phyloP scores from a whole-genome alignment of 2,329 filamentous ascomycete genomes.

The Colletotrichum plurivorum region DNA sequence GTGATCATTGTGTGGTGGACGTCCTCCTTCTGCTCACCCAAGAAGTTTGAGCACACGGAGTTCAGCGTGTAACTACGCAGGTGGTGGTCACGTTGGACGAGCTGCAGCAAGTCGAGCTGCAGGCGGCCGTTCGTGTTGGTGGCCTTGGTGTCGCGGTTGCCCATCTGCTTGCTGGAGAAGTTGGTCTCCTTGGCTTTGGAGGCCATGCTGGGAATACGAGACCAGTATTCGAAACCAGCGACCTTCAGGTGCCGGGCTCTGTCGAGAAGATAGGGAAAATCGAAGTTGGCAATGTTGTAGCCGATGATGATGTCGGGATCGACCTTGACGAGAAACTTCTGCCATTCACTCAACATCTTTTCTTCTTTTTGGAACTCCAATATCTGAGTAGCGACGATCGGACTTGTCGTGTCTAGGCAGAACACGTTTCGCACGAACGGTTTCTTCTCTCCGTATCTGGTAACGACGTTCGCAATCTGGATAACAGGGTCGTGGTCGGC shows the following conservation, averaged over 20 bases:
- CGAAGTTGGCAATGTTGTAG: slow-evolving; percentile 99
- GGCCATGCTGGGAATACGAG: slow-evolving; percentile 78
- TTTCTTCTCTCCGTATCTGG: slow-evolving; percentile 93
- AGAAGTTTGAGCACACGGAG: slow-evolving; percentile 93
- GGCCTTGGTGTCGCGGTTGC: slow-evolving; percentile 91
- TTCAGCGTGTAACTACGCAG: slow-evolving; percentile 97
- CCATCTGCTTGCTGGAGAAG: slow-evolving; percentile 98
- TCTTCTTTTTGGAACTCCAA: slow-evolving; percentile 86
- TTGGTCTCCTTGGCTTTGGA: slow-evolving; percentile 85
- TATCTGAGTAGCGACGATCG: slow-evolving; percentile 95
- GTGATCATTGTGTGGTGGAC: slow-evolving; percentile 99
- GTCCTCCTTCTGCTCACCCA: slow-evolving; percentile 98
- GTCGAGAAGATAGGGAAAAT: slow-evolving; percentile 95
- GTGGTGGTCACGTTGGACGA: slow-evolving; percentile 95
- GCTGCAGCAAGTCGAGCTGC: slow-evolving; percentile 93
- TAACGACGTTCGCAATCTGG: slow-evolving; percentile 97
- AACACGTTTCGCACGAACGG: slow-evolving; percentile 98
- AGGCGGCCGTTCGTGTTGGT: slow-evolving; percentile 96
- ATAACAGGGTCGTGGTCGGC: slow-evolving; percentile 94
- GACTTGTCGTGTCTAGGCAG: slow-evolving; percentile 90
- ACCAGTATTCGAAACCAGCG: slow-evolving; percentile 86
- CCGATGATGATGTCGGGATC: slow-evolving; percentile 98
- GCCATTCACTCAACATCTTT: slow-evolving; percentile 94
- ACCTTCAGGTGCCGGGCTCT: slow-evolving; percentile 89
- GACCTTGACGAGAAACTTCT: slow-evolving; percentile 88